A percentile compares a stretch with the other conserved stretches of the same genome.
Conservation (phyloP, 2,329 filamentous ascomycete species). For the Penicillium sp. region DNA sequence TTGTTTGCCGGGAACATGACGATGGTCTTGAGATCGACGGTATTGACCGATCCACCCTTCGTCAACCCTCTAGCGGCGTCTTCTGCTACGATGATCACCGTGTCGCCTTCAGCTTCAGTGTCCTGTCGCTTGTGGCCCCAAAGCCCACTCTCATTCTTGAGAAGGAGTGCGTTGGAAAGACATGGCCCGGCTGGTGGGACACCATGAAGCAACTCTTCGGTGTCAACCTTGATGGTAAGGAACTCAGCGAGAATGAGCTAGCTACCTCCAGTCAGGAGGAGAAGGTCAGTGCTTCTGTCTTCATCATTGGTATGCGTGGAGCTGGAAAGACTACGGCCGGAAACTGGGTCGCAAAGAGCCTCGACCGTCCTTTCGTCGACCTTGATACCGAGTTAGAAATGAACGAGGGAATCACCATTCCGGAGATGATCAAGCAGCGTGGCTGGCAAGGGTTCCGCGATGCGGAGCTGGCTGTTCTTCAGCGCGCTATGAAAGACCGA, state of each 20-base stretch:
- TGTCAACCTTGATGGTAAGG: constrained; percentile 75
- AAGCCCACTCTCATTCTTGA: constrained; percentile 78
- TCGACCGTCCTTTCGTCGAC: constrained; percentile 80
- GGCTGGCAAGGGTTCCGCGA: constrained; percentile 91
- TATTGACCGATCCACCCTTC: constrained; percentile 54
- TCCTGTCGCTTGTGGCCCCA: constrained; percentile 75
- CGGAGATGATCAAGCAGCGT: constrained; percentile 75
- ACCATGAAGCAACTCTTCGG: constrained; percentile 77
- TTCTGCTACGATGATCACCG: constrained; percentile 97
- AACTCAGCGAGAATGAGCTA: constrained; percentile 51
- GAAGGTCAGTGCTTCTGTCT: constrained; percentile 68
- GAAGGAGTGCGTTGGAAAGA: constrained; percentile 93
- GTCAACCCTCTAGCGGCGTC: constrained; percentile 68
- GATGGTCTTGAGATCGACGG: constrained; percentile 81
- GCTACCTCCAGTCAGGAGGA: constrained; percentile 43
- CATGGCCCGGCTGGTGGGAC: constrained; percentile 99
- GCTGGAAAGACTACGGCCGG: constrained; percentile 96
- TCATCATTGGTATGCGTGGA: constrained; percentile 96
- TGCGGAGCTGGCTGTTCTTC: constrained; percentile 75
- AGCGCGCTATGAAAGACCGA: constrained; percentile 74
- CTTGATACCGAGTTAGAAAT: constrained; percentile 85
- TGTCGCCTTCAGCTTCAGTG: constrained; percentile 97
- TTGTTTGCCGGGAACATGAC: constrained; percentile 82
- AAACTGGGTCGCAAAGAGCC: constrained; percentile 75
- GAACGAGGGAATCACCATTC: constrained; percentile 74